Evolutionary conservation across 768 basidiomycete genomes (phyloP).

Genomic region (Mycena albidolilacea): DNA sequence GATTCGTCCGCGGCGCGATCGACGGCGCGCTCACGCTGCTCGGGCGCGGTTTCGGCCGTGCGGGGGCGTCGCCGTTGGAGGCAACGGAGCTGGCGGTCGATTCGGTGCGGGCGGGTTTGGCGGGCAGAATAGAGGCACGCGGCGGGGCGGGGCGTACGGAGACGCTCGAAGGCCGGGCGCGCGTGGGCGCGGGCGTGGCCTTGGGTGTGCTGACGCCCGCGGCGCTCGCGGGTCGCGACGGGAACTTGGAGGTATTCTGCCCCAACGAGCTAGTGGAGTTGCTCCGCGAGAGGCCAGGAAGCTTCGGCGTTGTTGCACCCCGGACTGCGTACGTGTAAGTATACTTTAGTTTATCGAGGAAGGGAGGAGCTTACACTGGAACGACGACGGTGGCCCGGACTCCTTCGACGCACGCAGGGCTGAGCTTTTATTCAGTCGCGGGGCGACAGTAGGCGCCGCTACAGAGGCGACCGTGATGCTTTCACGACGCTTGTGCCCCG

Average conservation of each 20-base stretch:
- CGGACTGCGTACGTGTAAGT: constrained; percentile 58
- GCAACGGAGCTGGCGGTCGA: constrained; percentile 26
- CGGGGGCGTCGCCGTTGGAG: constrained; percentile 37
- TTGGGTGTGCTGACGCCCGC: constrained; percentile 44
- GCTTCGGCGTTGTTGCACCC: constrained; percentile 56
- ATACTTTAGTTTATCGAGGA: constrained; percentile 20
- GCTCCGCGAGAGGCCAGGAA: constrained; percentile 61
- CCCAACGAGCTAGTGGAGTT: constrained; percentile 55
- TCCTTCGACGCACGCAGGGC: constrained; percentile 76
- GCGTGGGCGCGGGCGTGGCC: constrained; percentile 28
- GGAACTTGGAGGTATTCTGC: constrained; percentile 42
- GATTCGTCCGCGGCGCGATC: constrained; percentile 80
- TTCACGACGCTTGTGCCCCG: constrained; percentile 87
- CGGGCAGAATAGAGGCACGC: constrained; percentile 39
- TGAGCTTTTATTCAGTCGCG: constrained; percentile 86
- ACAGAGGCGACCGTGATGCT: constrained; percentile 79
- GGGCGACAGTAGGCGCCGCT: constrained; percentile 75
- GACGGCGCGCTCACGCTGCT: constrained; percentile 72
- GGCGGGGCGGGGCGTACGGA: constrained; percentile 36
- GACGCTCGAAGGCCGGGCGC: constrained; percentile 40
- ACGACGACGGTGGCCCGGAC: constrained; percentile 74
- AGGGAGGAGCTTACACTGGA: constrained; percentile 71
- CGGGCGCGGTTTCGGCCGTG: constrained; percentile 64
- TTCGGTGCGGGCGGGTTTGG: constrained; percentile 42
- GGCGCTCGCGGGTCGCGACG: constrained; percentile 61